Evolutionary conservation across 495 filamentous ascomycete species (phyloP).

Genomic region (Penicillium cataractarum): DNA sequence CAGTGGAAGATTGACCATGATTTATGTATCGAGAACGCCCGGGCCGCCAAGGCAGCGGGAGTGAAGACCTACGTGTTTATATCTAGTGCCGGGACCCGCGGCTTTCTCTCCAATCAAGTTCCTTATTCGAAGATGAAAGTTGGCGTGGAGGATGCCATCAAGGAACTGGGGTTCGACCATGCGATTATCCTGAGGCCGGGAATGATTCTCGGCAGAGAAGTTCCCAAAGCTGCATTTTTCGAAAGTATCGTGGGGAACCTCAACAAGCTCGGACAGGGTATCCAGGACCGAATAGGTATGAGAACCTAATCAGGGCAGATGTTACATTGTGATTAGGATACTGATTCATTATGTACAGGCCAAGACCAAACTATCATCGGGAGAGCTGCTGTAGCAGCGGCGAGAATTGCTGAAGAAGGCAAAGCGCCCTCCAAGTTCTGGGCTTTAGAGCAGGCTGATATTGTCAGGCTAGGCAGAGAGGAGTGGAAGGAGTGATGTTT

Average conservation of each 20-base stretch:
- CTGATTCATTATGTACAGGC: slow-evolving; percentile 20
- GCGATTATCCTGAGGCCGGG: slow-evolving; percentile 42
- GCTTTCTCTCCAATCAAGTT: slow-evolving; percentile 28
- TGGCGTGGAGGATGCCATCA: slow-evolving; percentile 43
- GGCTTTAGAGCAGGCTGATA: slow-evolving; percentile 40
- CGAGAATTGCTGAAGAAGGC: slow-evolving; percentile 34
- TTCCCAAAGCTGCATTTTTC: slow-evolving; percentile 32
- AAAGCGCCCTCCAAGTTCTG: slow-evolving; percentile 42
- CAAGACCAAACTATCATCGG: slow-evolving; percentile 41
- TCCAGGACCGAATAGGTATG: slow-evolving; percentile 41
- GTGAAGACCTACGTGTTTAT: slow-evolving; percentile 54
- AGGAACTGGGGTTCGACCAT: slow-evolving; percentile 41
- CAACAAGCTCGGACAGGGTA: slow-evolving; percentile 28
- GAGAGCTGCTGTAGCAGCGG: slow-evolving; percentile 43
- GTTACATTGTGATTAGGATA: too few species aligned
- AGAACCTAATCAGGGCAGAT: too few species aligned
- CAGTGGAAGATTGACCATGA: slow-evolving; percentile 58
- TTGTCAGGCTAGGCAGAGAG: slow-evolving; percentile 38
- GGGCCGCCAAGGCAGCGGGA: slow-evolving; percentile 53
- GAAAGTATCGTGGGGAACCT: slow-evolving; percentile 34
- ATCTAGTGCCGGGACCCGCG: slow-evolving; percentile 41
- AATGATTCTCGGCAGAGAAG: slow-evolving; percentile 43
- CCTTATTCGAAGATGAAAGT: slow-evolving; percentile 48
- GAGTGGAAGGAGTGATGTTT: slow-evolving; percentile 36
- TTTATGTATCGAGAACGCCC: slow-evolving; percentile 49